Evolutionary conservation across 2,329 filamentous ascomycete species (phyloP).

Genomic region (Cladosporium sp.): DNA sequence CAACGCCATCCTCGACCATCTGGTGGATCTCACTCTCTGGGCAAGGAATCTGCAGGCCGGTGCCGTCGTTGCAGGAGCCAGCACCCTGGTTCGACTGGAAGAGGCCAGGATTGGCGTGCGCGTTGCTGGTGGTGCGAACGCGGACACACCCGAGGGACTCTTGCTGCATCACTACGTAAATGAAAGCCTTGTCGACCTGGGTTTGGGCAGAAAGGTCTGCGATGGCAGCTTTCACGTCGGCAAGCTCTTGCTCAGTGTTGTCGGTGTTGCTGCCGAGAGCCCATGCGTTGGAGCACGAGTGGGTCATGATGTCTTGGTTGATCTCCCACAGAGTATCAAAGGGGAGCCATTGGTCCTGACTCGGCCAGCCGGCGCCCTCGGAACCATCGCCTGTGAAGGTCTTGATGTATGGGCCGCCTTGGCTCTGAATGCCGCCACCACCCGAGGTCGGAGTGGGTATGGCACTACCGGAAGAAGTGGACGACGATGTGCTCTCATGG

Average conservation of each 20-base stretch:
- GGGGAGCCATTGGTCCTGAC: slow-evolving; percentile 26
- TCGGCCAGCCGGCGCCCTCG: slow-evolving; percentile 29
- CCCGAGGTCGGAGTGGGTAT: slow-evolving; percentile 11
- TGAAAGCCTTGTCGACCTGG: slow-evolving; percentile 43
- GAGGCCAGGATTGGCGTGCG: slow-evolving; percentile 47
- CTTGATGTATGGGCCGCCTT: slow-evolving; percentile 15
- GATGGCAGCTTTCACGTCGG: slow-evolving; percentile 43
- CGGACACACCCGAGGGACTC: slow-evolving; percentile 51
- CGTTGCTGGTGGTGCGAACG: slow-evolving; percentile 45
- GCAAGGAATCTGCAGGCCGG: slow-evolving; percentile 41
- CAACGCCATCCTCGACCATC: slow-evolving; percentile 48
- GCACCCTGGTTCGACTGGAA: slow-evolving; percentile 48
- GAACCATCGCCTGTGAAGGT: slow-evolving; percentile 26
- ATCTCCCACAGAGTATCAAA: slow-evolving; percentile 35
- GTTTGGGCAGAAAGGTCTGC: slow-evolving; percentile 33
- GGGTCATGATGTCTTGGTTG: slow-evolving; percentile 39
- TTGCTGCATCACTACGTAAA: slow-evolving; percentile 49
- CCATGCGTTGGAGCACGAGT: slow-evolving; percentile 41
- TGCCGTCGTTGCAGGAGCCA: slow-evolving; percentile 39
- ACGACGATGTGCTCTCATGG: slow-evolving; percentile 1
- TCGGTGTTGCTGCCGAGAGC: slow-evolving; percentile 37
- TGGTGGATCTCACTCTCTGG: slow-evolving; percentile 39
- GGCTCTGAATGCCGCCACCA: background rate
- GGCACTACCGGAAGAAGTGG: slow-evolving; percentile 7
- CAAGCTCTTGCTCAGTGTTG: slow-evolving; percentile 38